Evolutionary conservation across 2,329 filamentous ascomycete genomes (phyloP).

Genomic region (Colletotrichum musicola): DNA sequence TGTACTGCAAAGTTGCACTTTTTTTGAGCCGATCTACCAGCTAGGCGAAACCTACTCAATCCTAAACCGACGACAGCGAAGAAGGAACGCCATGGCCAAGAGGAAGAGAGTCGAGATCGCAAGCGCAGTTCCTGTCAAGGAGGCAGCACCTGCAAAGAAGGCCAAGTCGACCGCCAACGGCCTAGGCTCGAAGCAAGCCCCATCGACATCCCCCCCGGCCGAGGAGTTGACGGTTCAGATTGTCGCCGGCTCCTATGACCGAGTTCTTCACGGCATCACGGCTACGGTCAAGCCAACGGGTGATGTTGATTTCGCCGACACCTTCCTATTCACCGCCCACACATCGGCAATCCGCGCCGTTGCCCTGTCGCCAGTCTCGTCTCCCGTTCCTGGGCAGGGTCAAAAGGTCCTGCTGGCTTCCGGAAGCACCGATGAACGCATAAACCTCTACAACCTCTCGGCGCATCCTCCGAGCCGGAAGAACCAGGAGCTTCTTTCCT

Average conservation of each 20-base stretch:
- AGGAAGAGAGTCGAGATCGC: conserved; percentile 59
- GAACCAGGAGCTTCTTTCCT: conserved; percentile 71
- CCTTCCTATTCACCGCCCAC: conserved; percentile 96
- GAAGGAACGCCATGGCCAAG: conserved; percentile 54
- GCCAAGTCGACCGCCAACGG: conserved; percentile 43
- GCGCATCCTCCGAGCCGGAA: conserved; percentile 71
- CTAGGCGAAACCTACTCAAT: conserved; percentile 13
- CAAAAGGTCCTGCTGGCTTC: conserved; percentile 92
- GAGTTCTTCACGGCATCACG: conserved; percentile 89
- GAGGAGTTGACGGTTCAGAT: conserved; percentile 80
- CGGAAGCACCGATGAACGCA: conserved; percentile 91
- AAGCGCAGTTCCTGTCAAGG: conserved; percentile 42
- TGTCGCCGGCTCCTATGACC: conserved; percentile 93
- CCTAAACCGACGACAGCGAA: conserved; percentile 25
- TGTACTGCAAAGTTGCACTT: conserved; percentile 7
- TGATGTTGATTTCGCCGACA: conserved; percentile 81
- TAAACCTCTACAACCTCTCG: conserved; percentile 94
- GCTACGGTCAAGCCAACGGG: conserved; percentile 70
- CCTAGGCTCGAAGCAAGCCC: conserved; percentile 26
- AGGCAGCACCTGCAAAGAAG: conserved; percentile 48
- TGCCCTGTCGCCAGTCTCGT: conserved; percentile 83
- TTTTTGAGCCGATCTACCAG: conserved; percentile 22
- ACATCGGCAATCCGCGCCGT: conserved; percentile 90
- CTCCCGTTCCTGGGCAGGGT: conserved; percentile 68
- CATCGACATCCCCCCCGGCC: conserved; percentile 22